Evolutionary conservation across 2,329 filamentous ascomycete genomes (phyloP).

Genomic region (Hypoxylon sp.): DNA sequence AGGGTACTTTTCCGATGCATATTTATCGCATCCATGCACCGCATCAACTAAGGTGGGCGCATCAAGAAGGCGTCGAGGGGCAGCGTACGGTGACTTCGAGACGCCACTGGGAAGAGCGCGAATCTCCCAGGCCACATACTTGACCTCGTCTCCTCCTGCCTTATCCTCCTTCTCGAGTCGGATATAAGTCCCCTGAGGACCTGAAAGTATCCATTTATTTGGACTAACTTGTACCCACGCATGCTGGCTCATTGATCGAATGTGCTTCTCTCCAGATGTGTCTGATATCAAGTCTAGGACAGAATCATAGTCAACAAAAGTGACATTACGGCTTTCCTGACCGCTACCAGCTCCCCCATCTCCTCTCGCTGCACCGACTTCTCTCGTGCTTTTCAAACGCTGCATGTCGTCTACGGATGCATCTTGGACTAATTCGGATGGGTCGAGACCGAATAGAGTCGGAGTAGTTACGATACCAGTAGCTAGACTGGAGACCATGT

Average conservation of each 20-base stretch:
- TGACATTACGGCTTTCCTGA: conserved; percentile 59
- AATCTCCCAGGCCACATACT: conserved; percentile 58
- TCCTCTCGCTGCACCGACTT: conserved; percentile 28
- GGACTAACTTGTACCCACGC: conserved; percentile 85
- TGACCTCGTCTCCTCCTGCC: conserved; percentile 39
- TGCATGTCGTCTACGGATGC: conserved; percentile 70
- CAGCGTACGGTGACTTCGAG: conserved; percentile 69
- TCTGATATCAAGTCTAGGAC: conserved; percentile 92
- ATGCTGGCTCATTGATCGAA: conserved; percentile 76
- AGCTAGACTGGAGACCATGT: conserved; percentile 88
- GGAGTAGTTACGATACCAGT: conserved; percentile 90
- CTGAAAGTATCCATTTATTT: conserved; percentile 75
- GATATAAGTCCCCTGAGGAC: conserved; percentile 69
- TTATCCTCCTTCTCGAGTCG: conserved; percentile 57
- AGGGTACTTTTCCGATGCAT: conserved; percentile 72
- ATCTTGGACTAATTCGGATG: conserved; percentile 76
- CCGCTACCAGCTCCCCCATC: conserved; percentile 46
- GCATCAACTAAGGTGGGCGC: conserved; percentile 75
- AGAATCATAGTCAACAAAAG: conserved; percentile 89
- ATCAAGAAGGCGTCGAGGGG: conserved; percentile 73
- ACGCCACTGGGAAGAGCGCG: conserved; percentile 55
- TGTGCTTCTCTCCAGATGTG: conserved; percentile 78
- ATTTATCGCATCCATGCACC: conserved; percentile 86
- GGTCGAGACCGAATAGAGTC: conserved; percentile 91
- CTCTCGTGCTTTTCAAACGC: conserved; percentile 58